Percentiles rank a stretch among this genome's conserved stretches.
These are phyloP conservation scores for Domatiomyces globalis DNA, from an alignment of 2,329 filamentous ascomycete genomes.

Conservation along the genomic window DNA sequence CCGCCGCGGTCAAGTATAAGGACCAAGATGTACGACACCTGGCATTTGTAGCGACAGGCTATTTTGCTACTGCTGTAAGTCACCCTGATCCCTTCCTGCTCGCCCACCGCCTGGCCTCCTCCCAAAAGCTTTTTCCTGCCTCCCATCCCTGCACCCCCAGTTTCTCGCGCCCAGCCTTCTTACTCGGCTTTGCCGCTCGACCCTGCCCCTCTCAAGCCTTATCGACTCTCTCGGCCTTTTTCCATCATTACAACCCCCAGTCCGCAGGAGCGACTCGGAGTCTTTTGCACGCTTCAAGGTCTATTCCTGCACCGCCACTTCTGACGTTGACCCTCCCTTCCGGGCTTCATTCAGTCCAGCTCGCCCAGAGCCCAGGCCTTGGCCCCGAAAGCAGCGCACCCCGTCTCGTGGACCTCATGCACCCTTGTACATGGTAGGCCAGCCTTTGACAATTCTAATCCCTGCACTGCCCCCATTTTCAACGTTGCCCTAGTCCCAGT, in stretches of 20 bases:
- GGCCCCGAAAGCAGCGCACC: background rate
- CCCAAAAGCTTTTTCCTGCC: background rate
- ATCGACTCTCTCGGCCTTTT: constrained; percentile 9
- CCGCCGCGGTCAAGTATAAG: background rate
- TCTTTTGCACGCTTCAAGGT: constrained; percentile 6
- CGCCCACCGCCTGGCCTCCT: background rate
- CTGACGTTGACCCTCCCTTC: constrained; percentile 7
- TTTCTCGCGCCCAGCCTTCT: background rate
- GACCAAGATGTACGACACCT: background rate
- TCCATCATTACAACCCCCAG: constrained; percentile 6
- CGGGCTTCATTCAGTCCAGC: background rate
- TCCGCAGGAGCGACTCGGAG: background rate
- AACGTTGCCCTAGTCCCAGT: background rate
- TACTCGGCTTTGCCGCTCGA: background rate
- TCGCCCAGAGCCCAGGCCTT: background rate
- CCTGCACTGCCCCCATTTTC: constrained; percentile 3
- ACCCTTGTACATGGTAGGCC: constrained; percentile 16
- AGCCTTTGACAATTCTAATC: background rate
- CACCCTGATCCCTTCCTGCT: background rate
- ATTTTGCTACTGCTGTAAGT: background rate
- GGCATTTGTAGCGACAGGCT: background rate
- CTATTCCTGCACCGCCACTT: constrained; percentile 17
- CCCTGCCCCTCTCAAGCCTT: background rate
- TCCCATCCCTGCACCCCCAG: background rate
- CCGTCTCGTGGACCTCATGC: constrained; percentile 2